Evolutionary conservation across 192 early-diverging fungal genomes (phyloP).

Genomic region (Umbelopsis sp.): DNA sequence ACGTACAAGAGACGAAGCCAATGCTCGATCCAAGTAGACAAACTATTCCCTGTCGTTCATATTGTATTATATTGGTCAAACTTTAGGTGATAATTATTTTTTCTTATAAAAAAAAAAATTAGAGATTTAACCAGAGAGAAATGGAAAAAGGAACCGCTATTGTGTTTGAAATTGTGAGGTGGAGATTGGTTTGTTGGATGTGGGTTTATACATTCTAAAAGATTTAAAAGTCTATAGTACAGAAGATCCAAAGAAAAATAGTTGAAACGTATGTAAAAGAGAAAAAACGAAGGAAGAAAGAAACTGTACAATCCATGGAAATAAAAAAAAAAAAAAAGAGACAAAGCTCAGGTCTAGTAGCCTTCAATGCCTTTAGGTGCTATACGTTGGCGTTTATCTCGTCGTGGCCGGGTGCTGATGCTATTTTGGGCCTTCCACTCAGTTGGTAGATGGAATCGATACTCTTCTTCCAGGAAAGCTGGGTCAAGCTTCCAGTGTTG

Average conservation of each 20-base stretch:
- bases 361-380: conserved; percentile 31
- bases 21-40: not conserved
- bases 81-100: no score
- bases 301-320: not conserved
- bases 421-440: conserved; percentile 50
- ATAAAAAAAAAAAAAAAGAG: not conserved
- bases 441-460: conserved; percentile 46
- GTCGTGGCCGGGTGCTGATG: conserved; percentile 43
- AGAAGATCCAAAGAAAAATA: not conserved
- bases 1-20: not conserved
- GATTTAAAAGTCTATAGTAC: not conserved
- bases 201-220: conserved; percentile 1
- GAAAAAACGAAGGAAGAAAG: not conserved
- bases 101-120: no score
- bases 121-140: no score
- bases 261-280: not conserved
- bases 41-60: not conserved
- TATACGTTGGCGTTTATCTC: conserved; percentile 36
- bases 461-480: conserved; percentile 36
- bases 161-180: no score
- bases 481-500: conserved; percentile 52
- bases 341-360: conserved; percentile 16
- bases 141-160: no score
- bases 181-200: no score
- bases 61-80: not conserved